A percentile compares a stretch with the other conserved stretches of the same genome.
Evolutionary conservation across 495 filamentous ascomycete species (phyloP).

Genomic region (Aspergillus nidulans): DNA sequence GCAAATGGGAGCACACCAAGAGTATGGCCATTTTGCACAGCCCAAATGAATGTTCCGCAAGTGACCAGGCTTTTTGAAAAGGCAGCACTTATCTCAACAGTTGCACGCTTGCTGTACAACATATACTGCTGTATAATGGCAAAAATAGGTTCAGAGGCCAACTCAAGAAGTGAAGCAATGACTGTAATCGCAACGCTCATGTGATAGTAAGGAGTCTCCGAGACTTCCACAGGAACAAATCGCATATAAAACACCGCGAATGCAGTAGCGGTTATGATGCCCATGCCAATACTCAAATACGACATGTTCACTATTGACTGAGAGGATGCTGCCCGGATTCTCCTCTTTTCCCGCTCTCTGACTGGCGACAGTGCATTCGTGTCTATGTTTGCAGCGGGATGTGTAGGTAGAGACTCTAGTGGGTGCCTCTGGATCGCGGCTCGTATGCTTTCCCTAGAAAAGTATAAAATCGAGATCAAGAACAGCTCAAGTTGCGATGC

Average conservation of each 20-base stretch:
- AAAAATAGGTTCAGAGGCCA: constrained; percentile 81
- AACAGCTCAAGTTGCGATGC: constrained; percentile 88
- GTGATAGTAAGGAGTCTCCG: constrained; percentile 55
- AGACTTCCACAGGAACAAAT: constrained; percentile 51
- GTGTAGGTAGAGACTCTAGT: constrained; percentile 16
- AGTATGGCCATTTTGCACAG: constrained; percentile 38
- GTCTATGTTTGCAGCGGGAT: constrained; percentile 6
- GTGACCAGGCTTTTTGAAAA: constrained; percentile 70
- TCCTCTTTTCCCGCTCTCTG: constrained; percentile 16
- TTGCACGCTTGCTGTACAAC: constrained; percentile 71
- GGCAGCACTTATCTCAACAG: constrained; percentile 74
- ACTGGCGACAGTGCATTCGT: constrained; percentile 1
- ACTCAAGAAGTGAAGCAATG: constrained; percentile 71
- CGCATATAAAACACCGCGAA: constrained; percentile 64
- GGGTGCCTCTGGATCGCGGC: constrained; percentile 80
- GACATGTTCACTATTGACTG: constrained; percentile 86
- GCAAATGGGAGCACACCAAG: constrained; percentile 85
- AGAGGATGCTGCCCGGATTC: constrained; percentile 23
- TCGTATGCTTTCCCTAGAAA: constrained; percentile 82
- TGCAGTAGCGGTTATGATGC: constrained; percentile 55
- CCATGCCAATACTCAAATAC: constrained; percentile 69
- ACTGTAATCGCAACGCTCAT: constrained; percentile 64
- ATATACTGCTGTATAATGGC: constrained; percentile 75
- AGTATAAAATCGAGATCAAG: constrained; percentile 82
- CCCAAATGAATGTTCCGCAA: constrained; percentile 60